Evolutionary conservation across 495 filamentous ascomycete species (phyloP).

Genomic region (Penicillium samsonianum): DNA sequence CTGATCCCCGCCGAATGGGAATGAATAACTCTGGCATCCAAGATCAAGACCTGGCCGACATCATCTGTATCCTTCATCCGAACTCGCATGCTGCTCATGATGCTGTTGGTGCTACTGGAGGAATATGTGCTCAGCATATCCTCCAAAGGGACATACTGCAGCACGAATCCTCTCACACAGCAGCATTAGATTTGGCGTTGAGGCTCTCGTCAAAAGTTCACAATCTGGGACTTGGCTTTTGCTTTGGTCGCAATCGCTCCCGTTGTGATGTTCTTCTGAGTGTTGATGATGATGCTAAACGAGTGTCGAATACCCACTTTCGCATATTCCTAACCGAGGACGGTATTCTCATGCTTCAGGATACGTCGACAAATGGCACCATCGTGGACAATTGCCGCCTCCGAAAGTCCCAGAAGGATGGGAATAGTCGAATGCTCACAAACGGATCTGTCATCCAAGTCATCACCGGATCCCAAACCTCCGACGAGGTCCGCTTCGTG

Average conservation of each 20-base stretch:
- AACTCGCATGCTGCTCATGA: conserved; percentile 67
- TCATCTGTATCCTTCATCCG: conserved; percentile 86
- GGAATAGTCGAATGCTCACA: conserved; percentile 61
- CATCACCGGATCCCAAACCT: conserved; percentile 49
- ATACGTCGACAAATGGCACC: conserved; percentile 91
- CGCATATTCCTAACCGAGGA: conserved; percentile 81
- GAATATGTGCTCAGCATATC: conserved; percentile 57
- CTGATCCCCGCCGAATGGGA: conserved; percentile 77
- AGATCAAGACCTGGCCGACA: conserved; percentile 79
- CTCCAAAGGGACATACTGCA: conserved; percentile 48
- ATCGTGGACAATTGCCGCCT: conserved; percentile 71
- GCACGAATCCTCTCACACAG: conserved; percentile 44
- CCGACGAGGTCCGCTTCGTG: conserved; percentile 69
- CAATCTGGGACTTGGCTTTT: conserved; percentile 67
- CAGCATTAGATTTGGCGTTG: conserved; percentile 69
- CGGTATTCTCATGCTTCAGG: conserved; percentile 84
- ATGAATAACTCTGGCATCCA: conserved; percentile 74
- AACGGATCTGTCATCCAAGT: conserved; percentile 74
- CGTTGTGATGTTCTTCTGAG: conserved; percentile 73
- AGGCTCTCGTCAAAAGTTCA: conserved; percentile 72
- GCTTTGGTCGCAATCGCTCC: conserved; percentile 74
- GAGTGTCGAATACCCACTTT: conserved; percentile 88
- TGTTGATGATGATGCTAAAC: conserved; percentile 51
- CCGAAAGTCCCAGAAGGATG: conserved; percentile 46
- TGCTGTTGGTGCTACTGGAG: conserved; percentile 57